These are phyloP conservation scores for Dothideomycetidae sp. DNA, from an alignment of 2,329 filamentous ascomycete genomes.

Conservation along the genomic window DNA sequence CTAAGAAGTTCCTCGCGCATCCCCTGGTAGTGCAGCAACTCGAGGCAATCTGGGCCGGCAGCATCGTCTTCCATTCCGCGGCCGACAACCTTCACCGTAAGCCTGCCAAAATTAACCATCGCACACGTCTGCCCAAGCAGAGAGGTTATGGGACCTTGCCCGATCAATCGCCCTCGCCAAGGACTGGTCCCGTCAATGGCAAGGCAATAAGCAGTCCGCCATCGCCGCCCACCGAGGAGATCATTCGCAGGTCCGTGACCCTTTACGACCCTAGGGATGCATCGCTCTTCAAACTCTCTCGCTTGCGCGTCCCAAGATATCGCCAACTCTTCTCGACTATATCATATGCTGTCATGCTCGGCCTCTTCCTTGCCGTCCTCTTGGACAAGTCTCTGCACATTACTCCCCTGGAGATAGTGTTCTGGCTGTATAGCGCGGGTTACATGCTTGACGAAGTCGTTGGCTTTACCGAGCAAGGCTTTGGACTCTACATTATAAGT, in stretches of 20 bases:
- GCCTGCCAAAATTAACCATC: conserved; percentile 25
- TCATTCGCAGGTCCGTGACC: conserved; percentile 58
- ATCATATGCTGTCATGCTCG: conserved; percentile 72
- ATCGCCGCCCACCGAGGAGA: conserved; percentile 15
- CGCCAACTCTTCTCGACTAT: conserved; percentile 79
- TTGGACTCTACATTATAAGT: conserved; percentile 91
- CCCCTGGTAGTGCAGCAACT: conserved; percentile 85
- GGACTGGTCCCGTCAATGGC: conserved; percentile 19
- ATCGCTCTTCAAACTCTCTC: conserved; percentile 79
- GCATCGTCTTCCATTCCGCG: conserved; percentile 83
- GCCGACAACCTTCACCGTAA: conserved; percentile 70
- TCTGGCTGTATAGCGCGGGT: conserved; percentile 96
- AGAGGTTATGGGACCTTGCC: conserved; percentile 28
- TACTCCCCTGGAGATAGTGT: conserved; percentile 70
- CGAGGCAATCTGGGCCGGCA: conserved; percentile 95
- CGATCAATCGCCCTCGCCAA: conserved; percentile 14
- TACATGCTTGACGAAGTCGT: conserved; percentile 96
- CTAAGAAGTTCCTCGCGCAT: conserved; percentile 84
- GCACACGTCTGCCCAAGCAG: conserved; percentile 4
- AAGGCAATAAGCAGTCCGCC: conserved; percentile 18
- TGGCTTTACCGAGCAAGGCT: conserved; percentile 91
- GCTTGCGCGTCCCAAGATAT: conserved; percentile 81
- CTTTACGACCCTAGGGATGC: conserved; percentile 84
- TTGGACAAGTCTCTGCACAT: conserved; percentile 62
- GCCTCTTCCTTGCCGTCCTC: conserved; percentile 72